Conservation (phyloP, 2,329 filamentous ascomycete genomes). For the Colletotrichum lindemuthianum region DNA sequence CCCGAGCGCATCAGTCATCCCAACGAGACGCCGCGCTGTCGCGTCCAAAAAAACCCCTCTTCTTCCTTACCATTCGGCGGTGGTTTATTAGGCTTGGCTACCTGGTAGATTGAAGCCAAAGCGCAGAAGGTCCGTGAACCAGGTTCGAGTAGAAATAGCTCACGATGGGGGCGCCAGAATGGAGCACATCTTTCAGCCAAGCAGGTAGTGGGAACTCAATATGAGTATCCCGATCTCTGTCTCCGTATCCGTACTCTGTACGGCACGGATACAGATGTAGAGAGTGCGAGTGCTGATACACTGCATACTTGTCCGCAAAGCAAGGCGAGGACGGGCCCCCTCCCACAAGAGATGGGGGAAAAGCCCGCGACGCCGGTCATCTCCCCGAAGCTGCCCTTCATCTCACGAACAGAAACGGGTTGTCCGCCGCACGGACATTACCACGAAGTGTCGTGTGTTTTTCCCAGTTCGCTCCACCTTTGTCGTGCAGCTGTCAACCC, state of each 20-base stretch:
- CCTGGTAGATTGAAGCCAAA: background rate
- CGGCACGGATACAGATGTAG: too few relatives aligned
- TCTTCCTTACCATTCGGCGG: background rate
- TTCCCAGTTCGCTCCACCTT: background rate
- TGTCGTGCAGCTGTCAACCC: slow-evolving; percentile 27
- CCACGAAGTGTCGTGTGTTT: slow-evolving; percentile 1
- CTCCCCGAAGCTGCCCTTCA: slow-evolving; percentile 1
- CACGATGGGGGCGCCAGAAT: slow-evolving; percentile 13
- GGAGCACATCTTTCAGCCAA: background rate
- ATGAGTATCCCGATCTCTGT: too few relatives aligned
- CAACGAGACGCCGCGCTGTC: too few relatives aligned
- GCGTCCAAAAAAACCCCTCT: too few relatives aligned
- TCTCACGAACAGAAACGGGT: slow-evolving; percentile 12
- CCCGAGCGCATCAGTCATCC: background rate
- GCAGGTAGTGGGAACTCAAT: background rate
- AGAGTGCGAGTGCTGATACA: too few relatives aligned
- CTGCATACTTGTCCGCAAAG: too few relatives aligned
- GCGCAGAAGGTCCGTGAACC: slow-evolving; percentile 13
- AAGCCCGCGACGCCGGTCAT: slow-evolving; percentile 19
- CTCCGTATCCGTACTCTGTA: too few relatives aligned
- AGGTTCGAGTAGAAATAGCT: slow-evolving; percentile 4
- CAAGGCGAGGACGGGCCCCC: too few relatives aligned
- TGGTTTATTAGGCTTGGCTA: slow-evolving; percentile 15
- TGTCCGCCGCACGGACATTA: slow-evolving; percentile 22
- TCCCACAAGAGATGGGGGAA: background rate